Evolutionary conservation across 1,284 basidiomycete species (phyloP).

Genomic region (Ganoderma resinaceum): DNA sequence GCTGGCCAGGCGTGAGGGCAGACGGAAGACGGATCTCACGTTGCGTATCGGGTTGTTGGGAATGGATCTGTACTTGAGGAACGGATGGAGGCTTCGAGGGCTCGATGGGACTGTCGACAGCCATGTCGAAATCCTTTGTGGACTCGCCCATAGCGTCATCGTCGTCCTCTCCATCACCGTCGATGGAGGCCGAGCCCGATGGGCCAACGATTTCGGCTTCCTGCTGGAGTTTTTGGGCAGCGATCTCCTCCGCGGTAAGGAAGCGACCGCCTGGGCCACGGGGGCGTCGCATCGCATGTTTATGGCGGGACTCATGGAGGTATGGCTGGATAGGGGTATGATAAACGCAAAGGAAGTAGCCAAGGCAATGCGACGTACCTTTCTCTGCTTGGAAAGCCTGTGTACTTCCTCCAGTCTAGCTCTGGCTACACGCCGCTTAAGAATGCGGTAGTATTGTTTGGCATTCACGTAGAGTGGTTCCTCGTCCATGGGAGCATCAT

Average conservation of each 20-base stretch:
- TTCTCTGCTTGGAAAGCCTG: slow-evolving; percentile 88
- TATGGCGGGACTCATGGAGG: slow-evolving; percentile 96
- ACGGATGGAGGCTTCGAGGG: slow-evolving; percentile 19
- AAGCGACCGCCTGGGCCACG: slow-evolving; percentile 97
- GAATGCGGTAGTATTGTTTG: slow-evolving; percentile 96
- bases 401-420: slow-evolving; percentile 93
- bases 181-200: slow-evolving; percentile 39
- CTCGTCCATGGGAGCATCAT: slow-evolving; percentile 71
- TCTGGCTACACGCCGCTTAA: slow-evolving; percentile 89
- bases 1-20: slow-evolving; percentile 22
- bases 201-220: slow-evolving; percentile 38
- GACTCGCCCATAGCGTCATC: slow-evolving; percentile 38
- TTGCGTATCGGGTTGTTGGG: slow-evolving; percentile 27
- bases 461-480: slow-evolving; percentile 97
- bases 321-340: slow-evolving; percentile 74
- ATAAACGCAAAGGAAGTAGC: slow-evolving; percentile 5
- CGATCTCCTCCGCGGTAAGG: slow-evolving; percentile 94
- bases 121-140: slow-evolving; percentile 35
- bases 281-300: slow-evolving; percentile 96
- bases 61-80: slow-evolving; percentile 12
- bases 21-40: slow-evolving; percentile 25
- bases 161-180: slow-evolving; percentile 47
- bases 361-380: slow-evolving; percentile 58
- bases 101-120: slow-evolving; percentile 35
- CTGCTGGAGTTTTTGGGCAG: slow-evolving; percentile 67